These are phyloP conservation scores for Endoconidiophora polonica DNA, from an alignment of 2,329 filamentous ascomycete genomes.

Conservation along the genomic window DNA sequence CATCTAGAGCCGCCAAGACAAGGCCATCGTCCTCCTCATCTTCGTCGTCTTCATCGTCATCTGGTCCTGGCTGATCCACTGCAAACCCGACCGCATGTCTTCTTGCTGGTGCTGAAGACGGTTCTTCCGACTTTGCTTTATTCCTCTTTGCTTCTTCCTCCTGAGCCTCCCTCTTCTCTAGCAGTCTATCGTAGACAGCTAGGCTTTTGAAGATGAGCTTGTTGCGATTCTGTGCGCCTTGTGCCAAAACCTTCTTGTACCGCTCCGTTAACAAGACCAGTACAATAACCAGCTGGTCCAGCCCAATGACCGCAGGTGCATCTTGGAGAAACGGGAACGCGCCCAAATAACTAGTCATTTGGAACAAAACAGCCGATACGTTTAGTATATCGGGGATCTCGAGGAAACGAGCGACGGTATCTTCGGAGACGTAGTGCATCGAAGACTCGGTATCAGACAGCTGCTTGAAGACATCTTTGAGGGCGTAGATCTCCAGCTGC, in stretches of 20 bases:
- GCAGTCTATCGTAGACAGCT: conserved; percentile 47
- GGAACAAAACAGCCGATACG: conserved; percentile 52
- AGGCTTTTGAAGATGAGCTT: conserved; percentile 55
- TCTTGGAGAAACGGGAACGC: conserved; percentile 58
- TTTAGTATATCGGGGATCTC: conserved; percentile 55
- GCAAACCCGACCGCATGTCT: conserved; percentile 25
- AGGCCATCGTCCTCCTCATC: conserved; percentile 35
- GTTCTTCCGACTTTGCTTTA: conserved; percentile 1
- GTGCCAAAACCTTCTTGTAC: conserved; percentile 45
- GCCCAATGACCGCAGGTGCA: conserved; percentile 51
- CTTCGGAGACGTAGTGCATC: conserved; percentile 50
- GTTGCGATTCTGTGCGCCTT: conserved; percentile 38
- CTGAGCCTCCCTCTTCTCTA: conserved; percentile 11
- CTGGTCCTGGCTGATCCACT: conserved; percentile 28
- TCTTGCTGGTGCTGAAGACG: not conserved
- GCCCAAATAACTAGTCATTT: conserved; percentile 53
- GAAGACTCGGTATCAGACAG: conserved; percentile 48
- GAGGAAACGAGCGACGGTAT: conserved; percentile 54
- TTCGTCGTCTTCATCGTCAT: conserved; percentile 24
- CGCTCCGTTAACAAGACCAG: conserved; percentile 57
- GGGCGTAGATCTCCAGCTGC: conserved; percentile 53
- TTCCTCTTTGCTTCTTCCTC: conserved; percentile 12
- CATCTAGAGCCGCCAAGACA: conserved; percentile 50
- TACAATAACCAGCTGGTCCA: conserved; percentile 55
- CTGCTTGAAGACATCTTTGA: conserved; percentile 55